These are phyloP conservation scores for Psilocybe azurescens DNA, from an alignment of 768 basidiomycete genomes.

Conservation along the genomic window DNA sequence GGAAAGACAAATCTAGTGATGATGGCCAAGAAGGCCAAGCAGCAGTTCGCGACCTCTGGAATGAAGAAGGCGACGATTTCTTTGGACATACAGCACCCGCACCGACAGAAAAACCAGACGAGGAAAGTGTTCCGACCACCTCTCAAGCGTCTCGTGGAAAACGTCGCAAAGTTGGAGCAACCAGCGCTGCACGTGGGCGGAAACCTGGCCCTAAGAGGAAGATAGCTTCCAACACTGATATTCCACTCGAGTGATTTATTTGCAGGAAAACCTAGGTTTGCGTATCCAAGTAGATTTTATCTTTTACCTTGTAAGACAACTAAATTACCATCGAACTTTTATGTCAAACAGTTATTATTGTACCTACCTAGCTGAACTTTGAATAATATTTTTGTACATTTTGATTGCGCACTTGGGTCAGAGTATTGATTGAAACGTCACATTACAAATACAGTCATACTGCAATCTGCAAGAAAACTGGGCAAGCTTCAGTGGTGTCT, in stretches of 20 bases:
- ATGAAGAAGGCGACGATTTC: constrained; percentile 88
- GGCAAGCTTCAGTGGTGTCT: not conserved
- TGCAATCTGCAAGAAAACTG: not conserved
- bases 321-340: constrained; percentile 12
- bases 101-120: constrained; percentile 38
- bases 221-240: constrained; percentile 10
- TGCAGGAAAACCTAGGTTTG: not conserved
- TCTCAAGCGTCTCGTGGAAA: constrained; percentile 43
- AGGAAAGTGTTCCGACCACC: constrained; percentile 39
- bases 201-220: constrained; percentile 47
- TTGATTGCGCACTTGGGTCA: not conserved
- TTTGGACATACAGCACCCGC: constrained; percentile 62
- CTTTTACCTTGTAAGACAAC: constrained; percentile 18
- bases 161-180: constrained; percentile 43
- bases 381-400: constrained; percentile 7
- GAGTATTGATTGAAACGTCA: not conserved
- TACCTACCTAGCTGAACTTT: not conserved
- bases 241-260: constrained; percentile 18
- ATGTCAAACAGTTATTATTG: constrained; percentile 5
- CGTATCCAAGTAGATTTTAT: constrained; percentile 15
- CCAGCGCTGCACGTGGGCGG: constrained; percentile 43
- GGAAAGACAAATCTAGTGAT: constrained; percentile 31
- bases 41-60: constrained; percentile 73
- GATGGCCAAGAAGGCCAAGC: constrained; percentile 37
- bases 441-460: not conserved